Evolutionary conservation across 306 rosid genomes (phyloP).

Genomic region (Sicyos baderoa): DNA sequence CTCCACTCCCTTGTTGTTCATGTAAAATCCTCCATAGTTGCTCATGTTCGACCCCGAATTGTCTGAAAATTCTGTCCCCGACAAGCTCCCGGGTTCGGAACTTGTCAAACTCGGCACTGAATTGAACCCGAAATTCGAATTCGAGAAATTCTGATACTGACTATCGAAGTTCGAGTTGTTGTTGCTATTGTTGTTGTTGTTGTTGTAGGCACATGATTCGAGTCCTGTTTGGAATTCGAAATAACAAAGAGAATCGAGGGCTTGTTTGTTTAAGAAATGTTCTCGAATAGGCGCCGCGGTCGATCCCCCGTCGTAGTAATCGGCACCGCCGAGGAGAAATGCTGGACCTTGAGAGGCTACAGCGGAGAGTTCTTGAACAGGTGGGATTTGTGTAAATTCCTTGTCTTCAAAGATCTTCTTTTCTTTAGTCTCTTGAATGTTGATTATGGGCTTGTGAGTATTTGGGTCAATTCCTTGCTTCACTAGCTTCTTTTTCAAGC

Average conservation of each 20-base stretch:
- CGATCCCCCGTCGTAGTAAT: constrained; percentile 32
- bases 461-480: constrained; percentile 95
- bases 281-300: constrained; percentile 39
- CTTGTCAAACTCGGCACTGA: constrained; percentile 72
- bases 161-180: neutral
- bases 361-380: constrained; percentile 22
- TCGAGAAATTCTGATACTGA: constrained; percentile 9
- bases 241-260: constrained; percentile 48
- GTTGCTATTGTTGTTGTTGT: neutral
- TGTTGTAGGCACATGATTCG: constrained; percentile 24
- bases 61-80: constrained; percentile 53
- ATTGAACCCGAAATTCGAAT: constrained; percentile 41
- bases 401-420: constrained; percentile 25
- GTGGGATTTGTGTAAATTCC: constrained; percentile 3
- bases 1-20: constrained; percentile 32
- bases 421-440: constrained; percentile 27
- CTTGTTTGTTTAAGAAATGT: constrained; percentile 29
- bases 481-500: constrained; percentile 79
- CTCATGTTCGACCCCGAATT: constrained; percentile 40
- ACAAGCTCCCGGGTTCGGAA: constrained; percentile 33
- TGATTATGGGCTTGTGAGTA: constrained; percentile 65
- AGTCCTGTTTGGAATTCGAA: constrained; percentile 41
- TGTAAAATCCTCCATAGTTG: constrained; percentile 22
- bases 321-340: constrained; percentile 41
- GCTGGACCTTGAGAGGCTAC: constrained; percentile 41